Evolutionary conservation across 768 basidiomycete species (phyloP).

Genomic region (Hericium coralloides): DNA sequence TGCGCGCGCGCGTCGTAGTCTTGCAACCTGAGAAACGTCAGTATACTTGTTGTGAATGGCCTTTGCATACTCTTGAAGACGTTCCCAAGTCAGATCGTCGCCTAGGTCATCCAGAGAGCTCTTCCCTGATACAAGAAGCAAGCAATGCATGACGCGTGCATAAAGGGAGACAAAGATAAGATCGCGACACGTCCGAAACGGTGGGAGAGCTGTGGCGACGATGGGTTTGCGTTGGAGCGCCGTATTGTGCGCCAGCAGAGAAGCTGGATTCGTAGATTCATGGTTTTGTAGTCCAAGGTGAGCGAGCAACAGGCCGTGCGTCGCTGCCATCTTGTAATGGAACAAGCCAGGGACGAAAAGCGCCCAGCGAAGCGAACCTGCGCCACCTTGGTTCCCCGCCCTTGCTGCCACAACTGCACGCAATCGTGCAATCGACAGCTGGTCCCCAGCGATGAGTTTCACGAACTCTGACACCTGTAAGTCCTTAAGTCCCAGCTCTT

Average conservation of each 20-base stretch:
- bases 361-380: slow-evolving; percentile 16
- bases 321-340: slow-evolving; percentile 28
- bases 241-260: slow-evolving; percentile 27
- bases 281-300: slow-evolving; percentile 25
- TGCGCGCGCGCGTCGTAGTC: too few species aligned
- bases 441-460: slow-evolving; percentile 23
- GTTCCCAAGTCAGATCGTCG: not conserved
- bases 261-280: slow-evolving; percentile 24
- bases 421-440: slow-evolving; percentile 27
- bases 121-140: slow-evolving; percentile 1
- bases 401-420: slow-evolving; percentile 23
- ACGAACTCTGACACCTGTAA: not conserved
- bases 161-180: slow-evolving; percentile 23
- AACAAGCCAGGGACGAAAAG: slow-evolving; percentile 27
- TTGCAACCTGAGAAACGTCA: too few species aligned
- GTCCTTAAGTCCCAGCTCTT: slow-evolving; percentile 18
- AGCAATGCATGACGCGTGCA: slow-evolving; percentile 20
- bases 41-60: not conserved
- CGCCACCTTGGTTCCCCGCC: slow-evolving; percentile 21
- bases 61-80: not conserved
- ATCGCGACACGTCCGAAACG: slow-evolving; percentile 22
- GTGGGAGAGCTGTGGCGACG: slow-evolving; percentile 18
- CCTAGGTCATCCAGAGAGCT: slow-evolving; percentile 6
- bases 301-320: slow-evolving; percentile 20
- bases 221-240: slow-evolving; percentile 22